phyloP scores from a whole-genome alignment of 176 grass and related monocot species.

The Hordeum vulgare region MorexV3_pseudomolecules_assembly NC_058518.1:159891633-159892132 shows the following conservation, averaged over 20 bases:
- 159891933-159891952: conserved; percentile 4
- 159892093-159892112: neutral
- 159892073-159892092: neutral
- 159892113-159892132: neutral
- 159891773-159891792: neutral
- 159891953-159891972: neutral
- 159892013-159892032: neutral
- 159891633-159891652: neutral
- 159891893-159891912: neutral
- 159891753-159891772: neutral
- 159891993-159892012: neutral
- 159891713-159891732: neutral
- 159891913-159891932: neutral
- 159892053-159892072: neutral
- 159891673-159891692: neutral
- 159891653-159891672: neutral
- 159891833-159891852: neutral
- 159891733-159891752: neutral
- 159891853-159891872: neutral
- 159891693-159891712: neutral
- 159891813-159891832: neutral
- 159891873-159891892: neutral
- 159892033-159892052: neutral
- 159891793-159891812: neutral
- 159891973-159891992: neutral